phyloP scores from a whole-genome alignment of 768 basidiomycete genomes.

The Ephemerocybe angulata region DNA sequence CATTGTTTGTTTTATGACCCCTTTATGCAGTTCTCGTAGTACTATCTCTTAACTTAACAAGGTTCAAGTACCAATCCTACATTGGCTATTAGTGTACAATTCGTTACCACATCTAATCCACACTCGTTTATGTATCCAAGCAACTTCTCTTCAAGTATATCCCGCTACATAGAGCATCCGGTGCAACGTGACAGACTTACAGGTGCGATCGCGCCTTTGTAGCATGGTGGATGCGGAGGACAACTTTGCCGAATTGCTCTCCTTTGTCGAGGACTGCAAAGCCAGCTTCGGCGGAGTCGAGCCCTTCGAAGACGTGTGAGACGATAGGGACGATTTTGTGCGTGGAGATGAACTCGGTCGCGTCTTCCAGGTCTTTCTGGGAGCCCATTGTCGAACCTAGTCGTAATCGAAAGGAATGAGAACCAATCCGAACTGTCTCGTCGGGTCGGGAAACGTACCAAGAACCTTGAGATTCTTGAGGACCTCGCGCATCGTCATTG shows the following conservation, averaged over 20 bases:
- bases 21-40: too few species aligned
- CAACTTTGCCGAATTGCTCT: constrained; percentile 76
- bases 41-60: too few species aligned
- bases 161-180: not conserved
- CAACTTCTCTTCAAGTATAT: not conserved
- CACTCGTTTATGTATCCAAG: not conserved
- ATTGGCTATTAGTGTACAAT: not conserved
- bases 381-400: constrained; percentile 88
- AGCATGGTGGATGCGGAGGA: constrained; percentile 41
- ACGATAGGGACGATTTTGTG: constrained; percentile 70
- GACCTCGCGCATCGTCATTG: constrained; percentile 76
- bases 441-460: constrained; percentile 36
- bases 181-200: not conserved
- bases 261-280: constrained; percentile 64
- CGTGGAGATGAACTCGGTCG: constrained; percentile 63
- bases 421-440: not conserved
- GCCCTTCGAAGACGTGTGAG: constrained; percentile 64
- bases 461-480: constrained; percentile 70
- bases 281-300: constrained; percentile 61
- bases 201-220: not conserved
- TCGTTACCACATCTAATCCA: not conserved
- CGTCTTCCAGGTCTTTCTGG: constrained; percentile 64
- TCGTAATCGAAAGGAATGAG: not conserved
- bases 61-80: not conserved
- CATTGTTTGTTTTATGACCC: too few species aligned